phyloP scores from a whole-genome alignment of 2,329 filamentous ascomycete genomes.

The Cadophora sp. region DNA sequence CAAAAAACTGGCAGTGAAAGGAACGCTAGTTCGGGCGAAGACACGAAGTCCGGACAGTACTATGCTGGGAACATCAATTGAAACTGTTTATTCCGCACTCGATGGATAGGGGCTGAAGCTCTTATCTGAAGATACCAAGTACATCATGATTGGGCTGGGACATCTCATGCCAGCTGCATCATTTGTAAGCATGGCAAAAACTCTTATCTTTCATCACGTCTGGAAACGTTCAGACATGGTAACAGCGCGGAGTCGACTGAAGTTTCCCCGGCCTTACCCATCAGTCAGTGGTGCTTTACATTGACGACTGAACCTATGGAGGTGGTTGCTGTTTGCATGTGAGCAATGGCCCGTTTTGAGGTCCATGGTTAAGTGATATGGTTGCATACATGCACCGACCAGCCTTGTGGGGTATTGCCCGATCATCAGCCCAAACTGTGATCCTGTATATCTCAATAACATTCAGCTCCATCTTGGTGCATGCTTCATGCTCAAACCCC shows the following conservation, averaged over 20 bases:
- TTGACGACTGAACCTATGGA: not conserved
- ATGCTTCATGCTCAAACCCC: not conserved
- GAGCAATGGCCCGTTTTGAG: not conserved
- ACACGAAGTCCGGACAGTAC: not conserved
- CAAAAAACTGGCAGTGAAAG: not conserved
- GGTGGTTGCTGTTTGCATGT: not conserved
- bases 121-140: not conserved
- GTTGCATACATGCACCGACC: not conserved
- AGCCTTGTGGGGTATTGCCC: not conserved
- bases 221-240: too few species aligned
- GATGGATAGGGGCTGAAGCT: not conserved
- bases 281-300: not conserved
- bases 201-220: slow-evolving; percentile 3
- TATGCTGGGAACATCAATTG: too few species aligned
- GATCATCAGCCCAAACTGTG: not conserved
- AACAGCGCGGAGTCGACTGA: not conserved
- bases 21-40: not conserved
- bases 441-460: not conserved
- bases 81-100: not conserved
- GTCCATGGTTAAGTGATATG: not conserved
- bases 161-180: not conserved
- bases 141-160: not conserved
- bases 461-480: not conserved
- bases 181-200: not conserved
- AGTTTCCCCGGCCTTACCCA: not conserved